Evolutionary conservation across 441 rosid species (phyloP).

Genomic region (Erysimum pusillum): DNA sequence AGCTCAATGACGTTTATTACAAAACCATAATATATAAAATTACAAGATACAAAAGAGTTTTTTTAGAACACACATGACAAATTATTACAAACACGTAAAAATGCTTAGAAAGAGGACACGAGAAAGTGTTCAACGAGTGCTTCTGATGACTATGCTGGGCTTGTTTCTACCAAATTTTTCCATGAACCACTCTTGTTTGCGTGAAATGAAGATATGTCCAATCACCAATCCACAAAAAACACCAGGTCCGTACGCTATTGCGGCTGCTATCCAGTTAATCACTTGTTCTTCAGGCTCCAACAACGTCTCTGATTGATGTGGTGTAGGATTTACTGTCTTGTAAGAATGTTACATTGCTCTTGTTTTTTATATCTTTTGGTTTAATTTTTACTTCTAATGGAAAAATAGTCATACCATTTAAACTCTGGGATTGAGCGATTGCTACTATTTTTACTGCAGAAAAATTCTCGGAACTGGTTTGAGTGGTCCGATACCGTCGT

Average conservation of each 20-base stretch:
- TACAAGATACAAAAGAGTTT: background rate
- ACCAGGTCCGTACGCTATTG: background rate
- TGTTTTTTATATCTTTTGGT: background rate
- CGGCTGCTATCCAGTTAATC: background rate
- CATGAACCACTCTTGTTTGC: background rate
- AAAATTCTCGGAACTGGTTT: conserved; percentile 70
- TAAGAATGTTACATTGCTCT: conserved; percentile 41
- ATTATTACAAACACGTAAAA: background rate
- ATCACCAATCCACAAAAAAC: background rate
- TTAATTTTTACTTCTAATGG: background rate
- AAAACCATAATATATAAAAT: background rate
- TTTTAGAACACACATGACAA: background rate
- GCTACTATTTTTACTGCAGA: conserved; percentile 52
- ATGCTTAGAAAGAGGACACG: background rate
- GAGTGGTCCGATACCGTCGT: conserved; percentile 67
- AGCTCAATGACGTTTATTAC: background rate
- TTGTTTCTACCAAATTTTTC: background rate
- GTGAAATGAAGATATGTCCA: background rate
- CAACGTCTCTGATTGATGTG: background rate
- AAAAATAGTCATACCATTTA: background rate
- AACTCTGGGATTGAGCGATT: background rate
- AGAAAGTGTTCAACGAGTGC: background rate
- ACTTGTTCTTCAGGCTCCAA: background rate
- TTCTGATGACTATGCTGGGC: background rate
- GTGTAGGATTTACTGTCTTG: conserved; percentile 52